Percentiles rank a stretch among this genome's conserved stretches.
phyloP scores from a whole-genome alignment of 257 asterid species.

The Solanum megistacrolobum region DNA sequence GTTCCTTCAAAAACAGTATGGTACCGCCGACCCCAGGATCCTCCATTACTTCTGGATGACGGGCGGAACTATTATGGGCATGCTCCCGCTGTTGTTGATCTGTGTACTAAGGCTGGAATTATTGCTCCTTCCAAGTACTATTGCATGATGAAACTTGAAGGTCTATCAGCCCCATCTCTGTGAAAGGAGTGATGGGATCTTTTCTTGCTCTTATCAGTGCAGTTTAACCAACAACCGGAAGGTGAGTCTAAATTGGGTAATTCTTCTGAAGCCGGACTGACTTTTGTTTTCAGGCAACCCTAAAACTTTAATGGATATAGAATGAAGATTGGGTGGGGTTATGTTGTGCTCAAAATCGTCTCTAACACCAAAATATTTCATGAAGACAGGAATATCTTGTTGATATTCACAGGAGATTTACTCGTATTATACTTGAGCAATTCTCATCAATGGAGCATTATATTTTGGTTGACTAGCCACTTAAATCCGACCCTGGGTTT shows the following conservation, averaged over 20 bases:
- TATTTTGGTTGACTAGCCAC: not conserved
- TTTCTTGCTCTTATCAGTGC: not conserved
- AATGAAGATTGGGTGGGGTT: not conserved
- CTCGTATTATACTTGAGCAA: not conserved
- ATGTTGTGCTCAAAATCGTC: not conserved
- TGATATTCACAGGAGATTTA: not conserved
- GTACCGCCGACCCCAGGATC: slow-evolving; percentile 72
- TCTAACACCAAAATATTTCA: not conserved
- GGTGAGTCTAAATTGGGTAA: not conserved
- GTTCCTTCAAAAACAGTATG: slow-evolving; percentile 66
- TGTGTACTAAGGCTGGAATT: slow-evolving; percentile 79
- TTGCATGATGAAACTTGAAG: slow-evolving; percentile 71
- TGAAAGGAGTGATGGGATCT: not conserved
- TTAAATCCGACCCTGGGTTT: not conserved
- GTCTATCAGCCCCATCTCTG: slow-evolving; percentile 38
- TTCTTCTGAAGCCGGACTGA: not conserved
- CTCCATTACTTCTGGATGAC: slow-evolving; percentile 42
- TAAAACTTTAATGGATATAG: not conserved
- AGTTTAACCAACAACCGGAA: not conserved
- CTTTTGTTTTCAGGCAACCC: not conserved
- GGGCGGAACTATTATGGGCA: slow-evolving; percentile 77
- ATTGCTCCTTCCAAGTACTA: slow-evolving; percentile 55
- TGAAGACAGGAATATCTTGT: not conserved
- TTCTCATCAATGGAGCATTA: not conserved
- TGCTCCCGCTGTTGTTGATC: slow-evolving; percentile 80